These are phyloP conservation scores for Mycena maculata DNA, from an alignment of 768 basidiomycete species.

Conservation along the genomic window DNA sequence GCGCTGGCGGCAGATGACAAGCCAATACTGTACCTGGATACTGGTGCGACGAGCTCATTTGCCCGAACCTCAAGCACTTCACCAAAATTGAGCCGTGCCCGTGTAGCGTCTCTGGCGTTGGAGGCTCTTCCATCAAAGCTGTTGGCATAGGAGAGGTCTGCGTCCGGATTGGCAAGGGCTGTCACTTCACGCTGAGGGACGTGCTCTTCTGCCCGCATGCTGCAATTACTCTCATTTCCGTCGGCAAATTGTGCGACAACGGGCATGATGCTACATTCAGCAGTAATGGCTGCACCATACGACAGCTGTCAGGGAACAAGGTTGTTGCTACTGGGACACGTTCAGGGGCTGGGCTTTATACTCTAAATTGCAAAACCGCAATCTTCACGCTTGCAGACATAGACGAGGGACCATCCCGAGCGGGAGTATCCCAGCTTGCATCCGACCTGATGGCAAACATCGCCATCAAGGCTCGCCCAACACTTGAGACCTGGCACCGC, in stretches of 20 bases:
- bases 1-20: neutral
- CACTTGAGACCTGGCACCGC: constrained; percentile 2
- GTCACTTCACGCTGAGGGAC: constrained; percentile 1
- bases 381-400: neutral
- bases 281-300: neutral
- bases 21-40: neutral
- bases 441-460: neutral
- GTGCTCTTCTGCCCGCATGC: constrained; percentile 5
- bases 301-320: neutral
- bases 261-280: neutral
- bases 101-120: neutral
- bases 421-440: neutral
- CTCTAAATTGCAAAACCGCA: neutral
- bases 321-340: neutral
- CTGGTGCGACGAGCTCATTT: constrained; percentile 10
- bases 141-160: neutral
- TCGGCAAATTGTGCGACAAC: constrained; percentile 6
- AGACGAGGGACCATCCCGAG: no score
- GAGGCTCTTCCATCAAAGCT: constrained; percentile 4
- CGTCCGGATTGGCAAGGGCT: neutral
- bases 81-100: neutral
- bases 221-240: neutral
- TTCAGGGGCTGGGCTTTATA: neutral
- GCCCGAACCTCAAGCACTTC: neutral
- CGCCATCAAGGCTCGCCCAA: neutral